phyloP scores from a whole-genome alignment of 192 early-diverging fungal genomes.

The Podila horticola region DNA sequence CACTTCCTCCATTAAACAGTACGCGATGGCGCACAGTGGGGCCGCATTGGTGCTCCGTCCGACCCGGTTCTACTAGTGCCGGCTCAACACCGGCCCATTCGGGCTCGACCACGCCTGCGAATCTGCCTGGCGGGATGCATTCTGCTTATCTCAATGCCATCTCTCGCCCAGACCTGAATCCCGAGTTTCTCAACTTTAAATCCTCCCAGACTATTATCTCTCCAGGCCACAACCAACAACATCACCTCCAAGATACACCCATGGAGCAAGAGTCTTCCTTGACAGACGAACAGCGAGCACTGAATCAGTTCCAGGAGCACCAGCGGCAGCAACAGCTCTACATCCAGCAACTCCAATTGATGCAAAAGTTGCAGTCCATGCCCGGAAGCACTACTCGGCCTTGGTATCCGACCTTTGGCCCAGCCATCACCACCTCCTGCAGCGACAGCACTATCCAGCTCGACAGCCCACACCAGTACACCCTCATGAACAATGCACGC shows the following conservation, averaged over 20 bases:
- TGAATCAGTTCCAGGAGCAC: slow-evolving; percentile 30
- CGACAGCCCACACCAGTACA: slow-evolving; percentile 42
- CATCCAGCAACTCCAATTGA: slow-evolving; percentile 27
- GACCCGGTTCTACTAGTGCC: slow-evolving; percentile 5
- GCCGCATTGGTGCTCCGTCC: slow-evolving; percentile 41
- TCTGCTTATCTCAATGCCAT: slow-evolving; percentile 31
- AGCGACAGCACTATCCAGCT: slow-evolving; percentile 47
- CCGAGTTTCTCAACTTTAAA: background rate
- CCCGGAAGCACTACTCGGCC: slow-evolving; percentile 21
- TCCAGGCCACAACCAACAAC: slow-evolving; percentile 10
- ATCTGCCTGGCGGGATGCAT: slow-evolving; percentile 36
- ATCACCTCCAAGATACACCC: background rate
- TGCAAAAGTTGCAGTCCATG: slow-evolving; percentile 24
- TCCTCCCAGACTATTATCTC: slow-evolving; percentile 5
- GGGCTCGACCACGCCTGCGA: background rate
- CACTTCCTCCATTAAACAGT: background rate
- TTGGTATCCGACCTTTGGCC: slow-evolving; percentile 45
- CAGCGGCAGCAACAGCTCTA: slow-evolving; percentile 45
- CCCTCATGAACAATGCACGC: slow-evolving; percentile 35
- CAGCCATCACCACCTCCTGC: slow-evolving; percentile 40
- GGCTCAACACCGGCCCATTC: background rate
- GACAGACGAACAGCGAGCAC: slow-evolving; percentile 33
- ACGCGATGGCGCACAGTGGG: slow-evolving; percentile 28
- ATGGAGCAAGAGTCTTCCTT: background rate
- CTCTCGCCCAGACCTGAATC: slow-evolving; percentile 24